phyloP scores from a whole-genome alignment of 192 early-diverging fungal genomes.

The Rhizophagus clarus region DNA sequence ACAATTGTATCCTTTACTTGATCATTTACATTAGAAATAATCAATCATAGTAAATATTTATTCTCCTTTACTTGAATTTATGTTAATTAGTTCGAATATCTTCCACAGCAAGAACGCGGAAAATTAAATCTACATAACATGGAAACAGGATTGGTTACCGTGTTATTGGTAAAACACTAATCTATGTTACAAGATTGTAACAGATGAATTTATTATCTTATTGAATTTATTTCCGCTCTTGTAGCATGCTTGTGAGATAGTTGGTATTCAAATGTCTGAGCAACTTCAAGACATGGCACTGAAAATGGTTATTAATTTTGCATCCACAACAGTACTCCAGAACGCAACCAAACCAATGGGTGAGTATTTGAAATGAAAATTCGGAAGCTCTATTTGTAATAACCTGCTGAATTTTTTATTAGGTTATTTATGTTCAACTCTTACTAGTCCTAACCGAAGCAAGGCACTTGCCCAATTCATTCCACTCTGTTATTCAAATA shows the following conservation, averaged over 20 bases:
- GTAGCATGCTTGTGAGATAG: conserved; percentile 65
- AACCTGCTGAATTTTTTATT: neutral
- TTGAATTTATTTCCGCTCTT: neutral
- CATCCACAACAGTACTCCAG: conserved; percentile 59
- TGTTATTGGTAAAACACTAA: conserved; percentile 44
- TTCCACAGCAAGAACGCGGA: conserved; percentile 65
- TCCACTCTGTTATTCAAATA: conserved; percentile 56
- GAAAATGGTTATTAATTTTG: conserved; percentile 60
- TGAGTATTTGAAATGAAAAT: conserved; percentile 26
- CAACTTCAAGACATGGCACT: conserved; percentile 65
- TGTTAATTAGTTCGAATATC: conserved; percentile 65
- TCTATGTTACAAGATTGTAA: neutral
- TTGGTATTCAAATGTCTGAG: conserved; percentile 71
- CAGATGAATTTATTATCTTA: neutral
- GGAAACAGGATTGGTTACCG: conserved; percentile 51
- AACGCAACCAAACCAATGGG: conserved; percentile 73
- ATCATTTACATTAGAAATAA: neutral
- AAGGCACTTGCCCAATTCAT: conserved; percentile 59
- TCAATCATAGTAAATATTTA: neutral
- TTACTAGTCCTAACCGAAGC: conserved; percentile 45
- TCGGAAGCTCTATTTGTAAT: neutral
- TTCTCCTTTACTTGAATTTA: neutral
- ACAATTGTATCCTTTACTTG: conserved; percentile 54
- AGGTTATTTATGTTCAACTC: conserved; percentile 46
- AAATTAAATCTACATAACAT: conserved; percentile 43